Percentiles rank a stretch among this genome's conserved stretches.
phyloP scores from a whole-genome alignment of 2,329 filamentous ascomycete genomes.

The Penicillium brevicompactum region DNA sequence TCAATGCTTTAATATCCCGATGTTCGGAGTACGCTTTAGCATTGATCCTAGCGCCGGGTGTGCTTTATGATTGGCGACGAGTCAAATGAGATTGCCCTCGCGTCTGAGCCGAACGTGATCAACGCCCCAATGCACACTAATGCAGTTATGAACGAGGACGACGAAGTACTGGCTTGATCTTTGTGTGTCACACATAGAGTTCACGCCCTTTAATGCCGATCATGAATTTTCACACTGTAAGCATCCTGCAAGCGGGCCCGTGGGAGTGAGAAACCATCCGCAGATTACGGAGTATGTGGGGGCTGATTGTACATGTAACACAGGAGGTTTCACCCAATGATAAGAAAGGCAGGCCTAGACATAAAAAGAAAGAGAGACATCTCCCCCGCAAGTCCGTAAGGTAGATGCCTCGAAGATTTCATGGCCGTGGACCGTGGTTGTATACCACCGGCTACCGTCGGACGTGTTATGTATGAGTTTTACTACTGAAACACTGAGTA shows the following conservation, averaged over 20 bases:
- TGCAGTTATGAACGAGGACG: background rate
- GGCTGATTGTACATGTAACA: too few species aligned
- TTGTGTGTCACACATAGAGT: conserved; percentile 9
- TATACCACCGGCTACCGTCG: conserved; percentile 7
- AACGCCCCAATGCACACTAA: background rate
- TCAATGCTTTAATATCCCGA: background rate
- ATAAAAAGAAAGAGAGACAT: background rate
- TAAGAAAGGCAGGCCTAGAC: background rate
- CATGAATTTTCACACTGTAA: background rate
- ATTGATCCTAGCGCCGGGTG: background rate
- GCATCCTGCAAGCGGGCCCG: background rate
- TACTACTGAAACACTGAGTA: background rate
- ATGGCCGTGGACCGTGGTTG: background rate
- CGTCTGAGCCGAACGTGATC: conserved; percentile 2
- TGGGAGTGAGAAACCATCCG: background rate
- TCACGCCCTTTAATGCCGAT: background rate
- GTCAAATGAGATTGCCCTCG: conserved; percentile 1
- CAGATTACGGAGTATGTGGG: background rate
- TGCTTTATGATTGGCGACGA: background rate
- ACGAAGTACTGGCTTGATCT: background rate
- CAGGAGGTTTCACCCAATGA: too few species aligned
- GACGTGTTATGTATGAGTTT: background rate
- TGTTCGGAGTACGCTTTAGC: background rate
- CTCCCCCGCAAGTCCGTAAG: background rate
- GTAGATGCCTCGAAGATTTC: background rate